Base-by-base conservation (phyloP, 257 asterid genomes). In the Ilex asprella region DNA sequence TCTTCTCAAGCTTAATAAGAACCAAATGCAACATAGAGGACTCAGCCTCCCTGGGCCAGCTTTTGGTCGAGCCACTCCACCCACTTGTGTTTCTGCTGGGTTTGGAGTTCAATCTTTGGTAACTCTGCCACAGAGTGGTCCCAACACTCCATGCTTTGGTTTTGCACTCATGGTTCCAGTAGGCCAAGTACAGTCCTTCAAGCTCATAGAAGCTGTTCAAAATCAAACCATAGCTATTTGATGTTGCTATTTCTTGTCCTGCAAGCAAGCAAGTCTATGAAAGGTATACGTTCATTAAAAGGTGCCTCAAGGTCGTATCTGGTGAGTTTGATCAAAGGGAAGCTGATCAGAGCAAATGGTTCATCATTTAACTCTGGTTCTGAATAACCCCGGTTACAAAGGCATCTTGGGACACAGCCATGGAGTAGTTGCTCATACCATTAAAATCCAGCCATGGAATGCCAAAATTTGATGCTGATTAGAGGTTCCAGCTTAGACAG, bases 1-100 rank as follows among this genome's bases (percentile, higher is more conserved):
- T n/a, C n/a, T n/a, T n/a, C n/a, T n/a, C n/a, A n/a, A n/a, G n/a
- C n/a, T n/a, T n/a, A n/a, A n/a, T n/a, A n/a, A n/a, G n/a, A n/a
- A 3, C 97, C 97, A 2, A 87, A 89, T 2, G 94, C 95, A 2
- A 87, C 70, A 53, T 87, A 90, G 0, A 90, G 67, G 0, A 83
- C 95, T 1, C 75, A 54, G 2, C 62, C 31, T 4, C 78, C 73
- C 39, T 76, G 51, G 9, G 44, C 67, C 50, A 57, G 31, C 62
- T 70, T 78, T 8, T n/a, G 47, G 50, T 85, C 91, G 0, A 87
- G 85, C 96, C 96, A 90, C 1, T 72, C 61, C 2, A 83, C 80
- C 81, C 84, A 90, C 0, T 31, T 5, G 0, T 78, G 76, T 57
- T 57, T 69, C 35, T 61, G 39, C 32, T 12, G 0, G 2, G 59